Evolutionary conservation across 768 basidiomycete species (phyloP).

Genomic region (Hygrocybe punicea): DNA sequence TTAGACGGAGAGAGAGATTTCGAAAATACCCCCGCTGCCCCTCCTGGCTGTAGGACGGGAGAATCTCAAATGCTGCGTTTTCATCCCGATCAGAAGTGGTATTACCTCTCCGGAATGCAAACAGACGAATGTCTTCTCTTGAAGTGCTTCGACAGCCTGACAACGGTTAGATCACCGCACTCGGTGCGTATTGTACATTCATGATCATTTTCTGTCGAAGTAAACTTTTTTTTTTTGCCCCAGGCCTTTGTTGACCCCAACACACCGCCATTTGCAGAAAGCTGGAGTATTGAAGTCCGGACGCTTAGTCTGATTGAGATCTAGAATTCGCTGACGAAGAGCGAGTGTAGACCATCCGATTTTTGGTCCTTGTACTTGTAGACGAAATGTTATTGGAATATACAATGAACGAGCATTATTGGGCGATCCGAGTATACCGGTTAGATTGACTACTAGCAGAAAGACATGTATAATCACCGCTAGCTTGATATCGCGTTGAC

Average conservation of each 20-base stretch:
- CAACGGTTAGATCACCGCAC: slow-evolving; percentile 2
- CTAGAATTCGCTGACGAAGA: too few species aligned
- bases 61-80: slow-evolving; percentile 5
- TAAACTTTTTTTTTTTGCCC: background rate
- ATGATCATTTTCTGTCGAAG: background rate
- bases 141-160: slow-evolving; percentile 7
- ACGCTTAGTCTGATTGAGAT: slow-evolving; percentile 2
- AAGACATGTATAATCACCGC: too few species aligned
- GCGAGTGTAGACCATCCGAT: too few species aligned
- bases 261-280: background rate
- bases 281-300: slow-evolving; percentile 3
- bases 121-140: slow-evolving; percentile 5
- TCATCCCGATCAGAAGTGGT: slow-evolving; percentile 7
- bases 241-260: slow-evolving; percentile 5
- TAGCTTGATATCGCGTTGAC: too few species aligned
- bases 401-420: too few species aligned
- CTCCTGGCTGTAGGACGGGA: slow-evolving; percentile 3
- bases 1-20: slow-evolving; percentile 3
- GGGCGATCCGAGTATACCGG: too few species aligned
- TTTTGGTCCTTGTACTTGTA: too few species aligned
- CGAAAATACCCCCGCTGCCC: background rate
- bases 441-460: too few species aligned
- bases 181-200: background rate
- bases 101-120: slow-evolving; percentile 5
- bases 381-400: too few species aligned